A percentile compares a stretch with the other conserved stretches of the same genome.
Conservation (phyloP, 1,284 basidiomycete genomes). For the Phlebopus sp. region DNA sequence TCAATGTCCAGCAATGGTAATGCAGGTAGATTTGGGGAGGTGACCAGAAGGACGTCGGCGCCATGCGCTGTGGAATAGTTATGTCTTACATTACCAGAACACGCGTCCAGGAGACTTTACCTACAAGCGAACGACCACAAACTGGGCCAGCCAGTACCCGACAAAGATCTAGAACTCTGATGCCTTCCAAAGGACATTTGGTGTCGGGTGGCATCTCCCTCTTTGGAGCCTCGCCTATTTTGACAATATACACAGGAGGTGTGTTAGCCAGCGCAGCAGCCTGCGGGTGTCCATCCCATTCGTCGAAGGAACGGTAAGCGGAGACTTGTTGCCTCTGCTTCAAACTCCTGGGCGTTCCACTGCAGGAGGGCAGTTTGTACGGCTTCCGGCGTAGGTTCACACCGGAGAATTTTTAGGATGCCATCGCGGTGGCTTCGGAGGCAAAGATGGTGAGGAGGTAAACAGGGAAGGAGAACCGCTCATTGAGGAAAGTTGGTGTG, state of each 20-base stretch:
- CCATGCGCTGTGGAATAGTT: constrained; percentile 46
- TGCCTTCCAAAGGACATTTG: constrained; percentile 42
- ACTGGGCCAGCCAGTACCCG: constrained; percentile 59
- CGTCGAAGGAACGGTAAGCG: constrained; percentile 47
- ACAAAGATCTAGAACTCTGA: constrained; percentile 57
- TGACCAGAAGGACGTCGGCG: constrained; percentile 58
- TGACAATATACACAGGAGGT: constrained; percentile 44
- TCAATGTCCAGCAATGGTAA: constrained; percentile 57
- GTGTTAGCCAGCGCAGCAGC: constrained; percentile 38
- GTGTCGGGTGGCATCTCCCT: constrained; percentile 17
- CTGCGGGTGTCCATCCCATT: constrained; percentile 53
- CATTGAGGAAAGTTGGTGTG: constrained; percentile 69
- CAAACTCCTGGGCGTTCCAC: constrained; percentile 52
- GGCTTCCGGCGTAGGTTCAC: constrained; percentile 35
- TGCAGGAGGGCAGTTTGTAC: constrained; percentile 41
- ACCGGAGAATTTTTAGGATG: constrained; percentile 45
- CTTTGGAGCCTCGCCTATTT: constrained; percentile 48
- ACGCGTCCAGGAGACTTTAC: constrained; percentile 27
- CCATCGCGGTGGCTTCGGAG: constrained; percentile 48
- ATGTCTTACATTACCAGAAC: not conserved
- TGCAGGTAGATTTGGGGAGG: constrained; percentile 53
- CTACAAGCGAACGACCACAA: constrained; percentile 54
- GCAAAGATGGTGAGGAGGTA: not conserved
- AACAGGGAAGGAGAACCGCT: constrained; percentile 14
- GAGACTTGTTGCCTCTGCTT: constrained; percentile 49